Percentiles rank a stretch among this genome's conserved stretches.
These are phyloP conservation scores for Dryas drummondii DNA, from an alignment of 306 rosid species.

Conservation along the genomic window DNA sequence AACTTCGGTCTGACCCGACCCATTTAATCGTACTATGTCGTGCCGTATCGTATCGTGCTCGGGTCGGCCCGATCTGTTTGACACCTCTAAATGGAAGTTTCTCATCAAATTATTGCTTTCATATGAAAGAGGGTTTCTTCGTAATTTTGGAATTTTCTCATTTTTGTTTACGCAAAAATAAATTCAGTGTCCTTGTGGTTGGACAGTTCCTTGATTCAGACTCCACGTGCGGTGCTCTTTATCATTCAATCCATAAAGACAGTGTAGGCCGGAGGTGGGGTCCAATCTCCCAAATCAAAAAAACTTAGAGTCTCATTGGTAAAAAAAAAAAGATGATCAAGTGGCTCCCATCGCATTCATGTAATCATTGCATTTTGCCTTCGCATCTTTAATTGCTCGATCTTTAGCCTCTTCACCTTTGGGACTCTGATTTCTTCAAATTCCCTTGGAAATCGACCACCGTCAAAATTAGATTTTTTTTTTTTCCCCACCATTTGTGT, in stretches of 20 bases:
- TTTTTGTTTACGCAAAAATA: neutral
- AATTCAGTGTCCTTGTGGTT: constrained; percentile 46
- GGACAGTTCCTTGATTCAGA: constrained; percentile 82
- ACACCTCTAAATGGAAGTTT: too few species aligned
- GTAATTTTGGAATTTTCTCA: constrained; percentile 5
- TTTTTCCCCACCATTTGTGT: too few species aligned
- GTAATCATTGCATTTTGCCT: constrained; percentile 58
- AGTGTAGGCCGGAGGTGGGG: constrained; percentile 61
- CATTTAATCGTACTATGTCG: too few species aligned
- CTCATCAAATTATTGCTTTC: neutral
- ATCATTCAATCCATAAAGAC: constrained; percentile 71
- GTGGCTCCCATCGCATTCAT: constrained; percentile 67
- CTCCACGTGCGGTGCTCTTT: constrained; percentile 81
- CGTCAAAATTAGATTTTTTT: too few species aligned
- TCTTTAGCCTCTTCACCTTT: constrained; percentile 10
- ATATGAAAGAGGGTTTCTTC: constrained; percentile 8
- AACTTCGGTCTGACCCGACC: too few species aligned
- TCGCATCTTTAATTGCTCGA: constrained; percentile 21
- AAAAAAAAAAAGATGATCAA: constrained; percentile 39
- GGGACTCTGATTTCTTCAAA: constrained; percentile 14
- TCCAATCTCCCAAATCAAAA: constrained; percentile 61
- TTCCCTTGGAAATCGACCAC: neutral
- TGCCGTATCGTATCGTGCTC: too few species aligned
- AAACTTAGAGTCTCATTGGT: constrained; percentile 28
- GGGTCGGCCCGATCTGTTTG: too few species aligned